Conservation (phyloP, 1,139 yeast genomes). For the Diutina siamensis region DNA sequence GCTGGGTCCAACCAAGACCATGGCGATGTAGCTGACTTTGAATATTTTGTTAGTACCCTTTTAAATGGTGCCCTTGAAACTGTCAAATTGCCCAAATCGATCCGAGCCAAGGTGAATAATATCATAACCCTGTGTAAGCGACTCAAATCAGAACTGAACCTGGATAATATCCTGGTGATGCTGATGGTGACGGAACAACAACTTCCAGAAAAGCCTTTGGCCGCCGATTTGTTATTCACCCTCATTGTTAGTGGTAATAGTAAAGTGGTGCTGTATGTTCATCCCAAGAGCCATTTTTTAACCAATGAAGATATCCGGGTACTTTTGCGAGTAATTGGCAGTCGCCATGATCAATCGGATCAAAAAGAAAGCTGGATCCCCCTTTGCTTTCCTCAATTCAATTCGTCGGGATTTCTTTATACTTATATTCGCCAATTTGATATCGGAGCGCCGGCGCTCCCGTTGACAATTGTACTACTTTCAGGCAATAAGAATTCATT, state of each 20-base stretch:
- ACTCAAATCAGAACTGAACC: constrained; percentile 10
- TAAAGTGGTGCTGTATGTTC: constrained; percentile 20
- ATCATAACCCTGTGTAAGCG: constrained; percentile 18
- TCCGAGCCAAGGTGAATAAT: constrained; percentile 20
- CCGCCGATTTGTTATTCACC: constrained; percentile 26
- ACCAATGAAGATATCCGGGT: constrained; percentile 22
- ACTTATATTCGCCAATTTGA: constrained; percentile 59
- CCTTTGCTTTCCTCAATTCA: constrained; percentile 82
- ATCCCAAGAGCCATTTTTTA: constrained; percentile 25
- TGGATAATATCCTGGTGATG: background rate
- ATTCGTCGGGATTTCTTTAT: constrained; percentile 76
- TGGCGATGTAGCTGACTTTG: constrained; percentile 5
- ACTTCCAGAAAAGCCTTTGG: constrained; percentile 10
- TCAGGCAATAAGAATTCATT: constrained; percentile 80
- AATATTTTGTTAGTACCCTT: constrained; percentile 7
- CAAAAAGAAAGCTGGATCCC: constrained; percentile 70
- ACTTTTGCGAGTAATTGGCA: constrained; percentile 20
- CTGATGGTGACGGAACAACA: constrained; percentile 4
- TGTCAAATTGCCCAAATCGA: constrained; percentile 22
- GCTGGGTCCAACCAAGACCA: constrained; percentile 3
- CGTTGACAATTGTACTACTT: constrained; percentile 55
- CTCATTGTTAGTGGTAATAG: constrained; percentile 16
- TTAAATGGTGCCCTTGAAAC: constrained; percentile 18
- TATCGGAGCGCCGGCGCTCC: constrained; percentile 17
- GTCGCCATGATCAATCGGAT: constrained; percentile 7